Percentiles rank a stretch among this genome's conserved stretches.
These are phyloP conservation scores for Euphrasia confusa DNA, from an alignment of 257 asterid species.

Conservation along the genomic window DNA sequence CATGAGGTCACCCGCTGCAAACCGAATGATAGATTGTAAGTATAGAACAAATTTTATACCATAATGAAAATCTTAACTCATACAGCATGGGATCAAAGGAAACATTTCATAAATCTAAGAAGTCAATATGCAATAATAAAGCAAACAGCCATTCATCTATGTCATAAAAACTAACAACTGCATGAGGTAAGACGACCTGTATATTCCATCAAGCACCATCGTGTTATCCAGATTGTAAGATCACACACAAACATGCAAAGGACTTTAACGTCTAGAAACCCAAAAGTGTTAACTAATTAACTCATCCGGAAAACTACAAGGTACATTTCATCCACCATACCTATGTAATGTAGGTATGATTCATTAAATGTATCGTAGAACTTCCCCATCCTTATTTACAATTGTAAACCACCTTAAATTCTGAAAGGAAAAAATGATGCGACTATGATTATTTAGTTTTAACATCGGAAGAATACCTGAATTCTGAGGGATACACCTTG, in stretches of 20 bases:
- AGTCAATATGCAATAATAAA: background rate
- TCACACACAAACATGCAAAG: background rate
- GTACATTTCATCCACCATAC: no score
- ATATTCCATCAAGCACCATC: background rate
- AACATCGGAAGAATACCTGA: slow-evolving; percentile 47
- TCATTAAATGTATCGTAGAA: no score
- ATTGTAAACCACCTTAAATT: slow-evolving; percentile 1
- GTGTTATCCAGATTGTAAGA: no score
- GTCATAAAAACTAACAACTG: background rate
- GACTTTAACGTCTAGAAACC: background rate
- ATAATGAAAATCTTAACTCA: background rate
- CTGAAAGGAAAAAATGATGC: background rate
- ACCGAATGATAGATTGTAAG: background rate
- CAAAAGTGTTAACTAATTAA: background rate
- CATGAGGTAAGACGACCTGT: background rate
- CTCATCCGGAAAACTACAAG: background rate
- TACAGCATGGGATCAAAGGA: background rate
- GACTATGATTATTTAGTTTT: slow-evolving; percentile 3
- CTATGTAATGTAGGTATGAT: no score
- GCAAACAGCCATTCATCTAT: background rate
- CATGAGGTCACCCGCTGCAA: slow-evolving; percentile 1
- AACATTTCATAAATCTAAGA: background rate
- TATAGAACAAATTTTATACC: slow-evolving; percentile 1
- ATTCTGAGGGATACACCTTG: slow-evolving; percentile 98
- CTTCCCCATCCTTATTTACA: no score